Conservation (phyloP, 306 rosid species). For the Pterocarpus santalinus region DNA sequence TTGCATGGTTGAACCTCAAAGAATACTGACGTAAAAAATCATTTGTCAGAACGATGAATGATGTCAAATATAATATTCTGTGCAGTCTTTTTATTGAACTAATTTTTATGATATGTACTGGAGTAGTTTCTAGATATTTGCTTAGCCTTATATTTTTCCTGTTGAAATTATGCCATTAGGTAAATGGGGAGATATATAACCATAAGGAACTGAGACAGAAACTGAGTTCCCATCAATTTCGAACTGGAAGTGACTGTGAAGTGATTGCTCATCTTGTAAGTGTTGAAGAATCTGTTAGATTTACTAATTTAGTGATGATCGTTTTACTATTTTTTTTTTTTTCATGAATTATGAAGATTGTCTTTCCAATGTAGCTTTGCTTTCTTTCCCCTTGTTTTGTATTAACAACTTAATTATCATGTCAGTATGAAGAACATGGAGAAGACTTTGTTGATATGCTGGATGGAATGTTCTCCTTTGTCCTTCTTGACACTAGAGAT, state of each 20-base stretch:
- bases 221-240: conserved; percentile 78
- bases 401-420: conserved; percentile 41
- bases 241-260: conserved; percentile 98
- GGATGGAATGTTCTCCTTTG: conserved; percentile 97
- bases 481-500: conserved; percentile 88
- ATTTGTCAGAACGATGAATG: no score
- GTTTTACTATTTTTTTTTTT: conserved; percentile 23
- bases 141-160: conserved; percentile 26
- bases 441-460: conserved; percentile 92
- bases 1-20: not conserved
- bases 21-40: no score
- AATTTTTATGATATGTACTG: conserved; percentile 6
- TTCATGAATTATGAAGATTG: conserved; percentile 6
- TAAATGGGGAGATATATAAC: conserved; percentile 98
- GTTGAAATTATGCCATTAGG: conserved; percentile 61
- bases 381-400: not conserved
- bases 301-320: not conserved
- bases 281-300: conserved; percentile 39
- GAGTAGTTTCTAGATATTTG: conserved; percentile 26
- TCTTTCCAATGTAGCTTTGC: not conserved
- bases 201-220: conserved; percentile 72
- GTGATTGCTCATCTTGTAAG: conserved; percentile 99
- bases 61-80: not conserved
- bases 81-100: not conserved
- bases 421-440: conserved; percentile 94